Evolutionary conservation across 106 monocot genomes (phyloP), one percentile per base, ranked within the genome.

Genomic region (Vanilla planifolia): DNA sequence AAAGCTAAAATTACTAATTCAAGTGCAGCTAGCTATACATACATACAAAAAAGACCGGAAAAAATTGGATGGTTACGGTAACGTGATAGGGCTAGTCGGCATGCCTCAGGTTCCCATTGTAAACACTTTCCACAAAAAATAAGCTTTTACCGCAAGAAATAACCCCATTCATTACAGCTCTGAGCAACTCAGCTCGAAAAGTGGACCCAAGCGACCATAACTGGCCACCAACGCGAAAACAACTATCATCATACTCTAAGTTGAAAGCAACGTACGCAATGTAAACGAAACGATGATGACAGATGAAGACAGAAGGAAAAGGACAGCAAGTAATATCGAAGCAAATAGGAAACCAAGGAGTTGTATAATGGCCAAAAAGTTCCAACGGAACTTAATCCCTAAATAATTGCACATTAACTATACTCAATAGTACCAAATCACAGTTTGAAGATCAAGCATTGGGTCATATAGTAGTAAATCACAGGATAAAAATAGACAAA

Each of bases 231-330:
- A 45, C 43, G 43, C 43, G 17, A 2, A 14, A 43, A 43, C 16
- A 17, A 43, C 43, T n/a, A 43, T 43, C 43, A 2, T 17, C 1
- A n/a, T 17, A n/a, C 44, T 6, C 44, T 17, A 45, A 45, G 44
- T 45, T 45, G 44, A 45, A 45, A 45, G 44, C 44, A 45, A 45
- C 44, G 44, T 45, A 45, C 44, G 19, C 44, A 7, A 45, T 45
- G 44, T 6, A 19, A 45, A 45, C 4, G 44, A 19, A 5, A 45
- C 20, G 44, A 7, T 4, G n/a, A 45, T 16, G 44, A 20, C 16
- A 45, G 44, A 45, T 45, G 44, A 20, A 2, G 44, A 45, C 44
- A 0, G 44, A 45, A 16, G 20, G 19, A 45, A 45, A 42, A 45
- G n/a, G 20, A 45, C 19, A 20, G 44, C n/a, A 45, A 5, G 44